Percentiles rank a stretch among this genome's conserved stretches.
These are phyloP conservation scores for Chondrostereum purpureum DNA, from an alignment of 1,284 basidiomycete species.

Conservation along the genomic window DNA sequence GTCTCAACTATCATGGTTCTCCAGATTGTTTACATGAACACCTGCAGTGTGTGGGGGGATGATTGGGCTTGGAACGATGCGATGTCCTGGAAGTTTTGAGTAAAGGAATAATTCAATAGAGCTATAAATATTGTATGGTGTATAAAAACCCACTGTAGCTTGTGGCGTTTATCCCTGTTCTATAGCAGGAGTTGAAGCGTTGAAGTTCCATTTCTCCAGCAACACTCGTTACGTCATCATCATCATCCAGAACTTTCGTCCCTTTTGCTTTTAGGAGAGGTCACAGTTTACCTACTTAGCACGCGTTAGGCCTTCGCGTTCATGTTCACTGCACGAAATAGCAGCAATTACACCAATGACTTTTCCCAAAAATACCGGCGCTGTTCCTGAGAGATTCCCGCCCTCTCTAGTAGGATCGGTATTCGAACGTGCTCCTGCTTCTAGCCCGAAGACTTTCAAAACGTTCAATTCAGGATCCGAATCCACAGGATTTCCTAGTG, in stretches of 20 bases:
- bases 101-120: too few relatives aligned
- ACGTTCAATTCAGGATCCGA: not conserved
- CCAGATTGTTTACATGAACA: not conserved
- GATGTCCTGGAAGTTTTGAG: slow-evolving; percentile 42
- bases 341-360: not conserved
- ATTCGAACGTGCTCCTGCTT: not conserved
- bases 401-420: not conserved
- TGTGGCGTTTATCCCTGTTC: too few relatives aligned
- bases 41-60: slow-evolving; percentile 40
- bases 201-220: too few relatives aligned
- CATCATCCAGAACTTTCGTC: not conserved
- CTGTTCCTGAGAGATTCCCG: not conserved
- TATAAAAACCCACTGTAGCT: too few relatives aligned
- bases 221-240: too few relatives aligned
- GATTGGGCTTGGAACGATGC: slow-evolving; percentile 51
- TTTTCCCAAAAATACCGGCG: not conserved
- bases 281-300: not conserved
- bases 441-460: slow-evolving; percentile 1
- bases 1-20: slow-evolving; percentile 1
- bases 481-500: not conserved
- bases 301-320: not conserved
- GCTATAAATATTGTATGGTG: too few relatives aligned
- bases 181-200: too few relatives aligned
- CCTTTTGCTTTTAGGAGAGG: not conserved
- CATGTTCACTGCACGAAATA: not conserved